phyloP scores from a whole-genome alignment of 305 asterid species.

The Solanum hybrid region DNA sequence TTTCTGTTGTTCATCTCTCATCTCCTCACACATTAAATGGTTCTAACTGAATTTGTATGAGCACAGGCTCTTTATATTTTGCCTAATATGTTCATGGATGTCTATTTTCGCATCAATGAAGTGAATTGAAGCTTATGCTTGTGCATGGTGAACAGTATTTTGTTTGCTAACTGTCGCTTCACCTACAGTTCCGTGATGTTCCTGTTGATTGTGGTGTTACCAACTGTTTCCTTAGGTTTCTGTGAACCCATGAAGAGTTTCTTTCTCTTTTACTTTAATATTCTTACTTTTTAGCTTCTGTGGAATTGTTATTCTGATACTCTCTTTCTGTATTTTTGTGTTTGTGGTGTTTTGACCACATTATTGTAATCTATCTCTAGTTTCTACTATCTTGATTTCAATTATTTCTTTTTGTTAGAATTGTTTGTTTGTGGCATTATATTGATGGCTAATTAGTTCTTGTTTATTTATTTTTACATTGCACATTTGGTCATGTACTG shows the following conservation, averaged over 20 bases:
- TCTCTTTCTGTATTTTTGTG: background rate
- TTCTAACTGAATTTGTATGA: background rate
- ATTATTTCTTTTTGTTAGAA: background rate
- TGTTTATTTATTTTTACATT: background rate
- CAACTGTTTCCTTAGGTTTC: background rate
- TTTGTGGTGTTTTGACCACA: background rate
- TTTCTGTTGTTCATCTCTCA: background rate
- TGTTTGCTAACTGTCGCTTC: background rate
- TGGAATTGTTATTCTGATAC: background rate
- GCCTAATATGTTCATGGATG: background rate
- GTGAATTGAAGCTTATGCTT: background rate
- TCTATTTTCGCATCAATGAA: background rate
- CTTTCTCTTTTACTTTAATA: background rate
- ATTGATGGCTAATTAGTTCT: background rate
- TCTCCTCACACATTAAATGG: background rate
- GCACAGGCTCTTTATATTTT: background rate
- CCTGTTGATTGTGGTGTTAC: background rate
- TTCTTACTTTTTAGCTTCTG: background rate
- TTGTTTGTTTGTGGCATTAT: background rate
- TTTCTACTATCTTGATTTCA: background rate
- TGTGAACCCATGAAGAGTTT: background rate
- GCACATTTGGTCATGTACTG: background rate
- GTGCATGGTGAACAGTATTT: background rate
- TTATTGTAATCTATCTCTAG: background rate
- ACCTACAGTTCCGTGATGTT: background rate